Conservation (phyloP, 345 rosid species). For the Adansonia digitata region DNA sequence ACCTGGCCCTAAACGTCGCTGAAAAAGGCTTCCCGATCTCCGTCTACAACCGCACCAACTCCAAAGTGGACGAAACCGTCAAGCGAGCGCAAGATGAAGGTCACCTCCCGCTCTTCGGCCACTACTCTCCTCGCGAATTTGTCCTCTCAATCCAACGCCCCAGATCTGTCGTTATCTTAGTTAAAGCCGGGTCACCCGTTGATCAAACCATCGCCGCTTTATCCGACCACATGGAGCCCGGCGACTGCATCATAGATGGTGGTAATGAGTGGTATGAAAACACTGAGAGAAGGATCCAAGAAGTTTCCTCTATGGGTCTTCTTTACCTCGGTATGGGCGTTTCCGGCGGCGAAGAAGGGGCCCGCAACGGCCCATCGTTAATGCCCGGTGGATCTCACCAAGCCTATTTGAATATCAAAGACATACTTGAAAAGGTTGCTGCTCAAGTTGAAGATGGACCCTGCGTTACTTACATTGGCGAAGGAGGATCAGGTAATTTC, state of each 20-base stretch:
- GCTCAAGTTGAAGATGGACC: constrained; percentile 97
- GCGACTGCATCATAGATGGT: constrained; percentile 86
- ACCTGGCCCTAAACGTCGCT: constrained; percentile 85
- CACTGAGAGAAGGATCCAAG: constrained; percentile 80
- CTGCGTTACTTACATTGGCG: constrained; percentile 86
- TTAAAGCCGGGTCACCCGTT: constrained; percentile 88
- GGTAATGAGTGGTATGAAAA: constrained; percentile 94
- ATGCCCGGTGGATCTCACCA: constrained; percentile 89
- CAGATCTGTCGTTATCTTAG: constrained; percentile 86
- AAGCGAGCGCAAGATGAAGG: constrained; percentile 66
- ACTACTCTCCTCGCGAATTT: constrained; percentile 70
- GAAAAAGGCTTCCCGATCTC: constrained; percentile 92
- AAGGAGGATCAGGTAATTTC: no score
- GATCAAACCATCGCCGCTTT: constrained; percentile 81
- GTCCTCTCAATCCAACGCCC: constrained; percentile 81
- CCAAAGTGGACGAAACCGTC: constrained; percentile 86
- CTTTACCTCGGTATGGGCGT: constrained; percentile 94
- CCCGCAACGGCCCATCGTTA: constrained; percentile 79
- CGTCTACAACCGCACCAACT: constrained; percentile 81
- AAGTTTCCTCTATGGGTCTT: constrained; percentile 48
- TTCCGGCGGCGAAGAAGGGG: constrained; percentile 95
- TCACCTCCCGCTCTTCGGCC: constrained; percentile 67
- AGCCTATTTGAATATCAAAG: constrained; percentile 68
- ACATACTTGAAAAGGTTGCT: constrained; percentile 65
- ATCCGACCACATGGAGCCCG: constrained; percentile 70